Percentiles rank a stretch among this genome's conserved stretches.
These are phyloP conservation scores for Tuber borchii DNA, from an alignment of 495 filamentous ascomycete species.

Conservation along the genomic window DNA sequence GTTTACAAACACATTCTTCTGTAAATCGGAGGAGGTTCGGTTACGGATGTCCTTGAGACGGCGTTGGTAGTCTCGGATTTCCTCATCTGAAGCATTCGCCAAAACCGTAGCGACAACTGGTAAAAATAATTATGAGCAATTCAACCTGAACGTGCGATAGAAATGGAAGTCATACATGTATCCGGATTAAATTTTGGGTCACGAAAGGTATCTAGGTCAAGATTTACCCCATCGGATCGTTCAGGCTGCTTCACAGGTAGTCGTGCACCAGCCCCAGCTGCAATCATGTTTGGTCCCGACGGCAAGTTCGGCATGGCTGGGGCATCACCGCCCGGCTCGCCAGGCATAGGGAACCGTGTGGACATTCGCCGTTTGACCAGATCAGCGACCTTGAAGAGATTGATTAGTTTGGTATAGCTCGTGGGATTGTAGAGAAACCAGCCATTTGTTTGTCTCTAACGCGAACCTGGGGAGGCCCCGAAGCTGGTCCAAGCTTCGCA, in stretches of 20 bases:
- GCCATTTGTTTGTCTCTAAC: conserved; percentile 40
- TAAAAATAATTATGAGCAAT: conserved; percentile 1
- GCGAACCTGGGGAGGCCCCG: conserved; percentile 32
- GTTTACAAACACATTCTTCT: conserved; percentile 96
- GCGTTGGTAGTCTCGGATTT: conserved; percentile 76
- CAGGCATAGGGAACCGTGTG: conserved; percentile 62
- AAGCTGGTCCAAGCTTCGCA: conserved; percentile 23
- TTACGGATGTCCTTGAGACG: conserved; percentile 71
- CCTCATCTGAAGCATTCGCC: conserved; percentile 85
- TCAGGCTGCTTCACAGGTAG: conserved; percentile 25
- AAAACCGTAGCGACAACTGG: conserved; percentile 71
- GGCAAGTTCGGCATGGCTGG: conserved; percentile 39
- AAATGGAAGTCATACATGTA: conserved; percentile 46
- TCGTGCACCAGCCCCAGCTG: conserved; percentile 33
- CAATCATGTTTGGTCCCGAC: conserved; percentile 29
- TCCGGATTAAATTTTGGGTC: conserved; percentile 72
- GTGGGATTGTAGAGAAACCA: background rate
- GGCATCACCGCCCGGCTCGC: conserved; percentile 23
- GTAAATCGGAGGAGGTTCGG: conserved; percentile 78
- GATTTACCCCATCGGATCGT: conserved; percentile 43
- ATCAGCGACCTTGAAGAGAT: conserved; percentile 51
- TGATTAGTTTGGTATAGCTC: background rate
- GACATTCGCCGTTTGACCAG: conserved; percentile 92
- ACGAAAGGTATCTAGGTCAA: conserved; percentile 66
- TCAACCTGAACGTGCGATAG: background rate